Base-by-base conservation (phyloP, 352 stramenopile genomes). In the Globisporangium spiculum region DNA sequence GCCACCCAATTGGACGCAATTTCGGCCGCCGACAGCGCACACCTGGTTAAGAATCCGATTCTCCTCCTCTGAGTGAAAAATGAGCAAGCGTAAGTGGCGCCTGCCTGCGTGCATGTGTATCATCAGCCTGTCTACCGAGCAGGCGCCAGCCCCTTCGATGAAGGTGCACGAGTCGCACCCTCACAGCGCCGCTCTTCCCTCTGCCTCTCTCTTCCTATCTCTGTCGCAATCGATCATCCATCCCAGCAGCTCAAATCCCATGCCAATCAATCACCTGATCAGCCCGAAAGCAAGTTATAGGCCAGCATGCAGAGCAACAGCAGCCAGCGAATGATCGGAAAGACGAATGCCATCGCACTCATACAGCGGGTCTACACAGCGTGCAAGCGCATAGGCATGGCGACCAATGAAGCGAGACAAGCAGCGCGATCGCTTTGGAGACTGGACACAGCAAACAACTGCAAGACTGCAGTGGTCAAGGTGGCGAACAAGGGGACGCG, bases 11-110 rank as follows among this genome's bases (percentile, higher is more conserved):
- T 66, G 30, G 56, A n/a, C 26, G 65, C 38, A 48, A 63, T 58
- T 68, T 69, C 63, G 36, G 63, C 44, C 57, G 38, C 30, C 61
- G 63, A 36, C 26, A 41, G 22, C 57, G 9, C 58, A 58, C 63
- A 58, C 60, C 60, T 65, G 60, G 60, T 67, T 75, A 79, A 81
- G 75, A 78, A 77, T 73, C 75, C 73, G 68, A 83, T 90, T 93
- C 85, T 70, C 60, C 65, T 70, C 57, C 78, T 91, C 72, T 84
- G 83, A 89, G 80, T 87, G 83, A 83, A 89, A 89, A 86, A 93
- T 93, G 85, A 83, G 71, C 77, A 93, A 93, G 80, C 85, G 85
- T 93, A 91, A 82, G 82, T 92, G 67, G 38, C 41, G 32, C 26
- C 46, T 54, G 57, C 50, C 56, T 63, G 6, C 30, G 3, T 70